A percentile compares a stretch with the other conserved stretches of the same genome.
Evolutionary conservation across 73 alveolate genomes (phyloP).

Genomic region (Paramecium sexaurelia): DNA sequence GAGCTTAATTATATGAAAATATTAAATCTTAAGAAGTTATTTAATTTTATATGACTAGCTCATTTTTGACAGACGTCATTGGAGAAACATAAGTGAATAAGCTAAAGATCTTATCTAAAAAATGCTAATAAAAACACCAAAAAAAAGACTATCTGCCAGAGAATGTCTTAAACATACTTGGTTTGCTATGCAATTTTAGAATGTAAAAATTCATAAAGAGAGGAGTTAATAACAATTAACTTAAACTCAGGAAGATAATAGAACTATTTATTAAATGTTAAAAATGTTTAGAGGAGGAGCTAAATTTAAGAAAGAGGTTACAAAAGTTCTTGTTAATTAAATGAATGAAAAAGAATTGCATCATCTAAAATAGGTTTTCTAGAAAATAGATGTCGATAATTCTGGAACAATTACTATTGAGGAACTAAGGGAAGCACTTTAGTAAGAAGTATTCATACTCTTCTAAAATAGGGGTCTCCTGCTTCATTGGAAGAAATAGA

Average conservation of each 20-base stretch:
- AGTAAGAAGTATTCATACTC: neutral
- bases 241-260: constrained; percentile 2
- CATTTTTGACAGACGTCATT: constrained; percentile 47
- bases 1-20: constrained; percentile 85
- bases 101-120: constrained; percentile 77
- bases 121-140: constrained; percentile 79
- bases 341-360: constrained; percentile 50
- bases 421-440: constrained; percentile 36
- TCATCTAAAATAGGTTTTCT: constrained; percentile 22
- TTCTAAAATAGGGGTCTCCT: neutral
- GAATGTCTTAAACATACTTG: constrained; percentile 81
- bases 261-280: constrained; percentile 43
- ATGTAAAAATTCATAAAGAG: neutral
- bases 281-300: constrained; percentile 52
- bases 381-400: constrained; percentile 52
- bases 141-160: constrained; percentile 70
- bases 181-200: constrained; percentile 67
- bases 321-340: constrained; percentile 34
- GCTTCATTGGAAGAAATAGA: constrained; percentile 38
- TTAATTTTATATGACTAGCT: neutral
- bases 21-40: constrained; percentile 60
- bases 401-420: constrained; percentile 50
- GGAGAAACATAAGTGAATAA: constrained; percentile 59
- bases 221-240: neutral
- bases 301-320: constrained; percentile 49